A percentile compares a stretch with the other conserved stretches of the same genome.
Evolutionary conservation across 768 basidiomycete genomes (phyloP).

Genomic region (Leccinum imitatum): DNA sequence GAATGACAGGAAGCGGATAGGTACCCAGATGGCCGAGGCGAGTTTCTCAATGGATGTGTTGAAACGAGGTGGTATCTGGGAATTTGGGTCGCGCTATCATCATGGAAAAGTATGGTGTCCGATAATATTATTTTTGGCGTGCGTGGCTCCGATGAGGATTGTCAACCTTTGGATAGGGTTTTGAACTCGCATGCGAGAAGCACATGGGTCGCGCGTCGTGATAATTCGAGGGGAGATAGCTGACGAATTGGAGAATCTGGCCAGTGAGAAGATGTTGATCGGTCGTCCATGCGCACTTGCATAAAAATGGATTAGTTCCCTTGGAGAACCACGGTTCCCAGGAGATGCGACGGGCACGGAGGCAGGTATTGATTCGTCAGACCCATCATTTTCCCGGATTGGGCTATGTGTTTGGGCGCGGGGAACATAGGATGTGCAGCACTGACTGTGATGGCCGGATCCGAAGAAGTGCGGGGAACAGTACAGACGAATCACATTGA

Average conservation of each 20-base stretch:
- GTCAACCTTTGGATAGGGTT: conserved; percentile 13
- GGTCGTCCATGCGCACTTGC: background rate
- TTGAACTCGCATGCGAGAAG: conserved; percentile 14
- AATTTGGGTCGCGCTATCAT: background rate
- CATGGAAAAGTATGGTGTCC: background rate
- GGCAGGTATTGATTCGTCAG: background rate
- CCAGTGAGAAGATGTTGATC: background rate
- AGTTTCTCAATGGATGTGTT: background rate
- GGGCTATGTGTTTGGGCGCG: background rate
- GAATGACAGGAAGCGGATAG: background rate
- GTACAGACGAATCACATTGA: background rate
- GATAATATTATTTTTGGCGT: background rate
- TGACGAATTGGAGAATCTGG: background rate
- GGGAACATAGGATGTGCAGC: background rate
- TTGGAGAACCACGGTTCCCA: background rate
- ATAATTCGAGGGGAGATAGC: conserved; percentile 3
- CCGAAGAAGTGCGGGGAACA: conserved; percentile 2
- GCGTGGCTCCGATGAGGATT: background rate
- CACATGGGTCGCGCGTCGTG: background rate
- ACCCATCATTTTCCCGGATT: background rate
- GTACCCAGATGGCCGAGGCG: background rate
- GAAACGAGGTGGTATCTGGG: conserved; percentile 6
- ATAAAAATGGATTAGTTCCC: background rate
- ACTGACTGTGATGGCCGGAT: background rate
- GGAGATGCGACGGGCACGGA: conserved; percentile 1